Base-by-base conservation (phyloP, 73 alveolate species). In the Paramecium sonneborni region DNA sequence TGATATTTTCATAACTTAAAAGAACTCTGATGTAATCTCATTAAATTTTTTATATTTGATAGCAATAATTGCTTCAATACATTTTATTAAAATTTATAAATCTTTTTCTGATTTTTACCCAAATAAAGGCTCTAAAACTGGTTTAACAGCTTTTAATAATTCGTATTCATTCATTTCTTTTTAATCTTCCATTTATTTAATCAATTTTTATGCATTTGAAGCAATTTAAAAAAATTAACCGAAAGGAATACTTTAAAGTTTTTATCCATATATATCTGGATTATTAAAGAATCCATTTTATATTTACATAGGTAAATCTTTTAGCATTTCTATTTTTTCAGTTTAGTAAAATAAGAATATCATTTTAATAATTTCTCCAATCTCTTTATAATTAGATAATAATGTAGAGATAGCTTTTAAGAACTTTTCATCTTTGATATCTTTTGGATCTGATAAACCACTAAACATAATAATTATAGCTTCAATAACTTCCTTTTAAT, bases 1-100 rank as follows among this genome's bases (percentile, higher is more conserved):
- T 12, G 56, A 37, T 74, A 74, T 74, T 34, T 74, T 74, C 87
- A 74, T 74, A 3, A 74, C 58, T 74, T 34, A 37, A 39, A 74
- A 74, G 58, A 74, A 74, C 8, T 74, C 87, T 35, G 58, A 74
- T 15, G 56, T 74, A 18, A 74, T 35, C 20, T 74, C 87, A 37
- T 39, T 39, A 8, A 37, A 37, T 39, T 74, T 74, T 38, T 74
- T 74, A 34, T 74, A 24, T 39, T 74, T 74, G 14, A 74, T 34
- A n/a, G 67, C 56, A 9, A 74, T 74, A 9, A 74, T 34, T 11
- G 87, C 87, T 37, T 74, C 87, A 0, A 74, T 74, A 37, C 67
- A 34, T 21, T 74, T 74, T 7, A 74, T 20, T 18, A 74, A 74
- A 6, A 74, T 39, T 34, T 74, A n/a, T 37, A 74, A 39, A n/a